Evolutionary conservation across 2,329 filamentous ascomycete genomes (phyloP), one percentile per base, ranked within the genome.

Genomic region (Fusarium goolgardi): DNA sequence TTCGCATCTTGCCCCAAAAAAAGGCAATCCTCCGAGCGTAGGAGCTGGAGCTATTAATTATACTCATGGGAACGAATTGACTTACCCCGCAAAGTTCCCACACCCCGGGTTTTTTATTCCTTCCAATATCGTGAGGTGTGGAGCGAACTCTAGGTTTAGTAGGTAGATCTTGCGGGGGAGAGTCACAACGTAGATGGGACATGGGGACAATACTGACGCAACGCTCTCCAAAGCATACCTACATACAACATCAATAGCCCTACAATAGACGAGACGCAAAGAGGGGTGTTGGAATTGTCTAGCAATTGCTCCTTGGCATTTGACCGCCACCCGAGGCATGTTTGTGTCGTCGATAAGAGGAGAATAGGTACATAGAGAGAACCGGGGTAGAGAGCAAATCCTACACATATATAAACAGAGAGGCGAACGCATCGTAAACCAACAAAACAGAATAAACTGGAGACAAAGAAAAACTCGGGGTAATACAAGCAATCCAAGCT

Each of bases 311-410:
- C 13, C 55, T 65, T 55, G 62, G 61, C 61, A 35, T 58, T 58
- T 44, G 56, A 37, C 68, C 71, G 70, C 68, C 71, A 73, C 65
- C 72, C 72, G 69, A 72, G 72, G 72, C 56, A 73, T 64, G 54
- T 55, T 53, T 35, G 25, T 43, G 27, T 52, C 15, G 54, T 44
- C 40, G 59, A 66, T 62, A 52, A 56, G 34, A 51, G 47, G 35
- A 25, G 25, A 37, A 40, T 34, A 34, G 16, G 6, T 3, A 41
- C 20, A 8, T 9, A 21, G 4, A 25, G 41, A 60, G 32, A 57
- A 51, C 39, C 25, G 13, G 44, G 44, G 32, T 21, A 27, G 15
- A 12, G 11, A 20, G 11, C n/a, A 39, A 13, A 41, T 31, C 15
- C 21, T 31, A 37, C 13, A 40, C 41, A 35, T 37, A 29, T 51